Evolutionary conservation across 495 filamentous ascomycete genomes (phyloP).

Genomic region (Talaromyces thailandensis): DNA sequence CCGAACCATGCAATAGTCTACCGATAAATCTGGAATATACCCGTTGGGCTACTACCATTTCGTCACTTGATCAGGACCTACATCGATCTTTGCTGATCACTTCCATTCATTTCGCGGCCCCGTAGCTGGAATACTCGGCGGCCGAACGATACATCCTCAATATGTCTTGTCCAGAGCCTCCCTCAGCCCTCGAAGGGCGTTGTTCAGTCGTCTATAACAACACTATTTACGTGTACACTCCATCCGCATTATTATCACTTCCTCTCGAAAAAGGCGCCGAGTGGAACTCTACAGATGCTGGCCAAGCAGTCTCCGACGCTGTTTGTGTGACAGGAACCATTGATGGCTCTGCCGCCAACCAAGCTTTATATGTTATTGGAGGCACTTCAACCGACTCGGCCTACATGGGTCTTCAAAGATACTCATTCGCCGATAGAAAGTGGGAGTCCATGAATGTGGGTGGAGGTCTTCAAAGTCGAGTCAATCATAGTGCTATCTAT

Average conservation of each 20-base stretch:
- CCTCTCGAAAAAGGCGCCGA: conserved; percentile 53
- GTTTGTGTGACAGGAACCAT: conserved; percentile 63
- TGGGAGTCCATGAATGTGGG: conserved; percentile 61
- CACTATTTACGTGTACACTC: conserved; percentile 78
- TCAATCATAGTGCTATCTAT: conserved; percentile 69
- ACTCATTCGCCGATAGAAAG: conserved; percentile 59
- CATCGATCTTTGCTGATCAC: background rate
- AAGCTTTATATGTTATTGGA: conserved; percentile 77
- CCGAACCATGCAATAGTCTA: conserved; percentile 4
- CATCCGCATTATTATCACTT: conserved; percentile 66
- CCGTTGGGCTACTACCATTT: background rate
- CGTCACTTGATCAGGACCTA: background rate
- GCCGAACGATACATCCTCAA: conserved; percentile 1
- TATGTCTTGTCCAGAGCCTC: conserved; percentile 61
- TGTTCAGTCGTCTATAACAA: conserved; percentile 78
- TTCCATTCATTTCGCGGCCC: background rate
- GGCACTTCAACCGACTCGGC: conserved; percentile 46
- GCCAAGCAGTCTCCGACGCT: conserved; percentile 60
- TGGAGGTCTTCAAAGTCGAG: conserved; percentile 44
- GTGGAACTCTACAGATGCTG: conserved; percentile 59
- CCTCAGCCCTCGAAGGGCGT: conserved; percentile 55
- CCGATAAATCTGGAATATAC: background rate
- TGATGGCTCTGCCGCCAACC: conserved; percentile 42
- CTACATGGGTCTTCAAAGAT: conserved; percentile 79
- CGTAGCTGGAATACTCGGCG: background rate